Evolutionary conservation across 768 basidiomycete species (phyloP).

Genomic region (Scleroderma bovista): DNA sequence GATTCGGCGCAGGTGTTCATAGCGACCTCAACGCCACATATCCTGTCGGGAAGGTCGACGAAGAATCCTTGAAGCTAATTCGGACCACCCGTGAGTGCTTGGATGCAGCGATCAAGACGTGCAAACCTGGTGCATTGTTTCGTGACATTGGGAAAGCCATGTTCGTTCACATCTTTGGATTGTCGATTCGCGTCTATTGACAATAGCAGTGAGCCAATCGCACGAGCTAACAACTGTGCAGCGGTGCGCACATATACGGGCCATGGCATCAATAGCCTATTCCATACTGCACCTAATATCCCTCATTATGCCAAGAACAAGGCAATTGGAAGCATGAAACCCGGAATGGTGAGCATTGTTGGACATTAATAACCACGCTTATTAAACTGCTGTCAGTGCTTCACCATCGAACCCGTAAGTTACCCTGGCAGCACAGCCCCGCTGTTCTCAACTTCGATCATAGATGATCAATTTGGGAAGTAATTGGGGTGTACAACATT

Average conservation of each 20-base stretch:
- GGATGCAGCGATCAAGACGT: conserved; percentile 85
- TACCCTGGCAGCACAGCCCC: conserved; percentile 1
- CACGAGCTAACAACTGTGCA: conserved; percentile 78
- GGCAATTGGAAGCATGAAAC: conserved; percentile 87
- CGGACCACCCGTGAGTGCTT: conserved; percentile 75
- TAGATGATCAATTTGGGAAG: conserved; percentile 92
- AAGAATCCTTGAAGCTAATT: conserved; percentile 79
- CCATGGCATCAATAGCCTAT: conserved; percentile 83
- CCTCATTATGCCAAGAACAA: conserved; percentile 96
- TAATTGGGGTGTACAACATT: conserved; percentile 72
- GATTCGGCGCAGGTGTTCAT: conserved; percentile 64
- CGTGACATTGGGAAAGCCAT: conserved; percentile 85
- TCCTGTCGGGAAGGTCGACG: conserved; percentile 81
- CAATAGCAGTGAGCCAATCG: conserved; percentile 68
- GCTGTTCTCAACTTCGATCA: conserved; percentile 8
- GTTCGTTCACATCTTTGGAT: conserved; percentile 43
- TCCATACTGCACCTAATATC: conserved; percentile 82
- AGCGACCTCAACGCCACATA: conserved; percentile 92
- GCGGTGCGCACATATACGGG: conserved; percentile 90
- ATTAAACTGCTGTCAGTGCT: conserved; percentile 37
- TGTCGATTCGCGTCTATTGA: conserved; percentile 6
- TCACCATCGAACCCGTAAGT: conserved; percentile 76
- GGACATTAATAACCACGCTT: background rate
- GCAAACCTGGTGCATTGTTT: conserved; percentile 90
- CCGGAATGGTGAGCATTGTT: conserved; percentile 69